Base-by-base conservation (phyloP, 2,329 filamentous ascomycete genomes). In the Gyromitra esculenta region DNA sequence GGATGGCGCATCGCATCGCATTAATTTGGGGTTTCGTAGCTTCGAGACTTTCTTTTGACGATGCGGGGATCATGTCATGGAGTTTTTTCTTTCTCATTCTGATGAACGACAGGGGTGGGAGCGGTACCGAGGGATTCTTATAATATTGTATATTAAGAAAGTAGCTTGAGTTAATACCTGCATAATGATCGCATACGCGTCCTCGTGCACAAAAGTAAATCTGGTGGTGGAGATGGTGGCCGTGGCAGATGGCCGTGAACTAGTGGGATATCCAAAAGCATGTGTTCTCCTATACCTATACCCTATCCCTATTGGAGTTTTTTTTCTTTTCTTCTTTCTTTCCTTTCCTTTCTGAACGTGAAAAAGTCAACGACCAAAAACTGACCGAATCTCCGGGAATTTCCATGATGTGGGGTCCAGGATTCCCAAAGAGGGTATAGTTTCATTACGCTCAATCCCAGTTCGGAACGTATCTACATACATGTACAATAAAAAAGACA, bases 301-400 rank as follows among this genome's bases (percentile, higher is more conserved):
- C 11, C 25, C 3, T 9, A 37, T 57, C 54, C 52, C 31, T 57
- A 37, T 31, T 25, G 45, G 45, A 48, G 45, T 25, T n/a, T 25
- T 54, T 21, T 3, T 31, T 31, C 4, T 31, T 3, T 4, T 31
- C 4, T 4, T 31, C 4, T 31, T 4, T 31, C 25, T 2, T 31
- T 31, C 25, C 4, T 2, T 31, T 4, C 25, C 25, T 3, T 31
- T 15, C 21, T n/a, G 13, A n/a, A 5, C 13, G 45, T 48, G n/a
- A 50, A 50, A 18, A 50, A 18, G 60, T n/a, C 50, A 25, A 41
- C 31, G 41, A 35, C 57, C 37, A 11, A 31, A 54, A 52, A 39
- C 45, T 45, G 63, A 65, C 63, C 63, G 35, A 65, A 65, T 65
- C 31, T 65, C 63, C 63, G 63, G 63, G 63, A 65, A 54, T 35